A percentile compares a stretch with the other conserved stretches of the same genome.
These are phyloP conservation scores for Panicum miliaceum DNA, from an alignment of 176 grass and related monocot genomes.

Conservation along the genomic window DNA sequence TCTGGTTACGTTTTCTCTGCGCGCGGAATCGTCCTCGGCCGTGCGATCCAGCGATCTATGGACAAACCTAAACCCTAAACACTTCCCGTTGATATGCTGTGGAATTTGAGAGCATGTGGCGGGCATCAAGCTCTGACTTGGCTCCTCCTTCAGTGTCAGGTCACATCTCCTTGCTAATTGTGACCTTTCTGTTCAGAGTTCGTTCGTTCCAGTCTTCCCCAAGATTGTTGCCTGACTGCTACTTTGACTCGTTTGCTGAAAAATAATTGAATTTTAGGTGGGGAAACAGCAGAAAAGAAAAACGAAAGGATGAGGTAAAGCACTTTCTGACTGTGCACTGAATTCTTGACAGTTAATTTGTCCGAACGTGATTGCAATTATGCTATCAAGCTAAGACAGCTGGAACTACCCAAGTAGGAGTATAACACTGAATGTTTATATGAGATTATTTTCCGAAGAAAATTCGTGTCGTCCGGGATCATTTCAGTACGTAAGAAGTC, in stretches of 20 bases:
- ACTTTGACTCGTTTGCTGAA: conserved; percentile 11
- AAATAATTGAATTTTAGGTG: background rate
- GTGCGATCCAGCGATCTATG: too few relatives aligned
- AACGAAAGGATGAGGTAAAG: too few relatives aligned
- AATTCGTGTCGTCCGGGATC: too few relatives aligned
- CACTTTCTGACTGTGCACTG: too few relatives aligned
- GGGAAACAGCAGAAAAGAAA: background rate
- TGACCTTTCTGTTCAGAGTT: background rate
- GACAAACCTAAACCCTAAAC: too few relatives aligned
- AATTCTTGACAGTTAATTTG: background rate
- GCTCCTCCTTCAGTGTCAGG: too few relatives aligned
- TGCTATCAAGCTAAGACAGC: too few relatives aligned
- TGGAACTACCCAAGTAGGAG: background rate
- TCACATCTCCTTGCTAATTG: too few relatives aligned
- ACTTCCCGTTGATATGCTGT: background rate
- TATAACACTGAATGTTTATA: background rate
- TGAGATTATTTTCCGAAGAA: background rate
- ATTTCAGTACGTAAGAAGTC: too few relatives aligned
- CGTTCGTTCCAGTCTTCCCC: background rate
- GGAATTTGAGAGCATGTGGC: background rate
- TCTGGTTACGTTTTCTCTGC: too few relatives aligned
- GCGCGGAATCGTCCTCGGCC: too few relatives aligned
- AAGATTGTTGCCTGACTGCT: background rate
- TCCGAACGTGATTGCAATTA: background rate
- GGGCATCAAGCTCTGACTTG: too few relatives aligned